phyloP scores from a whole-genome alignment of 2,329 filamentous ascomycete genomes.

The Cyphellophora attinorum region DNA sequence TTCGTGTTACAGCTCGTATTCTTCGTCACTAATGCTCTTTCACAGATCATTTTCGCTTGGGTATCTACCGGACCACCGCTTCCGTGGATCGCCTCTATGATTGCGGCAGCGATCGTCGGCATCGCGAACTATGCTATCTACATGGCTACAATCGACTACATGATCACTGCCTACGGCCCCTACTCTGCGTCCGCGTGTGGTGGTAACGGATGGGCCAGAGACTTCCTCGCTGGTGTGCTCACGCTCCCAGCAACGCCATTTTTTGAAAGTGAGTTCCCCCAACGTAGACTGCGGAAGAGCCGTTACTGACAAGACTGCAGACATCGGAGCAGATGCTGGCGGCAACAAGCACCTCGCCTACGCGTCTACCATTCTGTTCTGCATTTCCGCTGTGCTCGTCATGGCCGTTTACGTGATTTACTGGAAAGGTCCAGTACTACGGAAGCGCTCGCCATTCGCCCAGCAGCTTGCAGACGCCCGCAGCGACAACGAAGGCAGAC shows the following conservation, averaged over 20 bases:
- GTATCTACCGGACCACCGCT: conserved; percentile 45
- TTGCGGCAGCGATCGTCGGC: conserved; percentile 51
- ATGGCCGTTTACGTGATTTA: conserved; percentile 58
- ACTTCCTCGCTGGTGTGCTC: conserved; percentile 56
- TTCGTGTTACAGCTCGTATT: too few species aligned
- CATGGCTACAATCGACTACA: conserved; percentile 57
- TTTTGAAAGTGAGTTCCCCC: conserved; percentile 26
- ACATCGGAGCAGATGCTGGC: conserved; percentile 37
- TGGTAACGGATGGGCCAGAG: conserved; percentile 57
- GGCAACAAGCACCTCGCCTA: conserved; percentile 47
- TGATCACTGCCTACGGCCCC: conserved; percentile 56
- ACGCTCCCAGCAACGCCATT: conserved; percentile 50
- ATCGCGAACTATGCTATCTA: conserved; percentile 57
- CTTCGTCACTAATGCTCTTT: too few species aligned
- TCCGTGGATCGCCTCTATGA: conserved; percentile 54
- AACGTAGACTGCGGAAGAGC: background rate
- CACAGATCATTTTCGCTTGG: conserved; percentile 57
- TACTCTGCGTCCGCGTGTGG: conserved; percentile 59
- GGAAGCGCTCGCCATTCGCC: conserved; percentile 55
- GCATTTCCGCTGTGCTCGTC: conserved; percentile 53
- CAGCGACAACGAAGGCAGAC: conserved; percentile 11
- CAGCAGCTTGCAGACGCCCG: conserved; percentile 47
- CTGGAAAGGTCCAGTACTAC: conserved; percentile 51
- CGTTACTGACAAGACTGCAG: conserved; percentile 2
- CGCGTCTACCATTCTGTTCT: conserved; percentile 55